A percentile compares a stretch with the other conserved stretches of the same genome.
These are phyloP conservation scores for Ustilago vetiveriae DNA, from an alignment of 1,284 basidiomycete genomes.

Conservation along the genomic window DNA sequence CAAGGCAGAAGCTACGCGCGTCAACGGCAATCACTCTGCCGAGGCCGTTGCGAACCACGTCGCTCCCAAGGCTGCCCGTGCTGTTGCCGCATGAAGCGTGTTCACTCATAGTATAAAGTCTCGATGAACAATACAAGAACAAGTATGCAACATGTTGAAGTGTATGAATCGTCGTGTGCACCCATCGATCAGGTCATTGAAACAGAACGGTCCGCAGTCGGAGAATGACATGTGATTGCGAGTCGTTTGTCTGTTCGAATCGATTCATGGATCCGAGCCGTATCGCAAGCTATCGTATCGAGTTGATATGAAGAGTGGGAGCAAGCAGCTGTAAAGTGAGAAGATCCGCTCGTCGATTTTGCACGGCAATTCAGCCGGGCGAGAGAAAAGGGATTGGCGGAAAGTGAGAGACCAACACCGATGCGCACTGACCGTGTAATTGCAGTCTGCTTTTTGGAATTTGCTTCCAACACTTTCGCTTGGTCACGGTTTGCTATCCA, in stretches of 20 bases:
- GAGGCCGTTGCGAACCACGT: constrained; percentile 3
- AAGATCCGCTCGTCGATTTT: no score
- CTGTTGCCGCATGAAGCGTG: constrained; percentile 23
- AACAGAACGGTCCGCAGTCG: no score
- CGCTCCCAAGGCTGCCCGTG: constrained; percentile 10
- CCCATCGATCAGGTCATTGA: no score
- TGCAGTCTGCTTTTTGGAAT: not conserved
- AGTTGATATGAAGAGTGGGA: no score
- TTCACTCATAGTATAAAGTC: no score
- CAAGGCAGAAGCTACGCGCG: constrained; percentile 33
- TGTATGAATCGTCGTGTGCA: no score
- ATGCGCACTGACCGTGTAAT: constrained; percentile 29
- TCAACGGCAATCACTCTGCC: constrained; percentile 19
- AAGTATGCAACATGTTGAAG: not conserved
- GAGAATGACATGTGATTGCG: no score
- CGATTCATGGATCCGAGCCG: no score
- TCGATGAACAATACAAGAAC: constrained; percentile 13
- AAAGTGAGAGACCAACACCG: not conserved
- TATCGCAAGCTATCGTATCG: no score
- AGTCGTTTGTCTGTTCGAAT: no score
- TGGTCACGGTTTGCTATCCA: not conserved
- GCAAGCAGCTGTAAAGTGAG: not conserved
- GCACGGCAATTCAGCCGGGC: constrained; percentile 21
- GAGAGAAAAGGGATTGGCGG: constrained; percentile 6
- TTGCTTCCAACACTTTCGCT: not conserved